Percentiles rank a stretch among this genome's conserved stretches.
These are phyloP conservation scores for Geum urbanum DNA, from an alignment of 306 rosid genomes.

Conservation along the genomic window DNA sequence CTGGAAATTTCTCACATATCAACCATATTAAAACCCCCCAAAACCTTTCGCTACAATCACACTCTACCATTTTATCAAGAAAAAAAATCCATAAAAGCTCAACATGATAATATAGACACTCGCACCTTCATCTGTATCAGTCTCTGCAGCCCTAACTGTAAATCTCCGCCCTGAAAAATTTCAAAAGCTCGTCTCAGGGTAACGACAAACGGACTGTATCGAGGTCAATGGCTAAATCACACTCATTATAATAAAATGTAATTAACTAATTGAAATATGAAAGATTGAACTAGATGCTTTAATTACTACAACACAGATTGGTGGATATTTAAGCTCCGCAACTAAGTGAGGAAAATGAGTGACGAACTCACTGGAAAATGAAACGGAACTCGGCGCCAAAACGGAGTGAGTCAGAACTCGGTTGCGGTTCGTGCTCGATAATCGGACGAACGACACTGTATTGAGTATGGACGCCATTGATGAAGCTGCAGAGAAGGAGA, in stretches of 20 bases:
- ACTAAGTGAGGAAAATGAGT: background rate
- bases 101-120: background rate
- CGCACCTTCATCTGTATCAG: conserved; percentile 58
- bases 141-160: conserved; percentile 53
- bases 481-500: conserved; percentile 17
- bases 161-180: conserved; percentile 47
- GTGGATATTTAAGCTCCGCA: background rate
- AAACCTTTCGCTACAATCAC: background rate
- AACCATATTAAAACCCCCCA: background rate
- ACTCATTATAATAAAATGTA: background rate
- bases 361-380: conserved; percentile 47
- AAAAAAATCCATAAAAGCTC: background rate
- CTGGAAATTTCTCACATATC: background rate
- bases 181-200: conserved; percentile 1
- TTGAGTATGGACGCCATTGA: conserved; percentile 55
- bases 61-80: background rate
- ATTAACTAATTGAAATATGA: background rate
- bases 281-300: background rate
- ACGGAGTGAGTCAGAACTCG: conserved; percentile 32
- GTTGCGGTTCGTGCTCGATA: conserved; percentile 27
- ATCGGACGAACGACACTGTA: conserved; percentile 32
- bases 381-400: conserved; percentile 34
- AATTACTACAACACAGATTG: background rate
- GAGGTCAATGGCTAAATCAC: background rate
- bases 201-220: background rate